Conservation (phyloP, 176 grass and related monocot genomes). For the Aegilops longissima region DNA sequence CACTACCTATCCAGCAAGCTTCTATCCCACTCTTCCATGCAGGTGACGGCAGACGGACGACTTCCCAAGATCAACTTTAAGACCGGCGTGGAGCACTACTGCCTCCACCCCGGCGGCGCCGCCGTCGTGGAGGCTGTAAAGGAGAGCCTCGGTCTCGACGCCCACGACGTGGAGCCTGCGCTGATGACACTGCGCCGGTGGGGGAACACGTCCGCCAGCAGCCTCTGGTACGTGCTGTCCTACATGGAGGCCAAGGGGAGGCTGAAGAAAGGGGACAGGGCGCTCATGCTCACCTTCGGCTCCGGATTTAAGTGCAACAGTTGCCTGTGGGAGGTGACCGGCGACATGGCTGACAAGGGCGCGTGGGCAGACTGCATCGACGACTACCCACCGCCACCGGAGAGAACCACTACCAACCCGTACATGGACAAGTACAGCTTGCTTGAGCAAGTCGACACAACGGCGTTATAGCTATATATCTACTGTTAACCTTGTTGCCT, state of each 20-base stretch:
- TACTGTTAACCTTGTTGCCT: too few species aligned
- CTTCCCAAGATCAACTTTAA: conserved; percentile 47
- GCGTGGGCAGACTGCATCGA: conserved; percentile 62
- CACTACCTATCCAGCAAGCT: too few species aligned
- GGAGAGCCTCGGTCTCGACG: conserved; percentile 44
- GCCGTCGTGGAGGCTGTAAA: conserved; percentile 62
- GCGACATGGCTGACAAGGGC: conserved; percentile 41
- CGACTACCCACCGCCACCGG: conserved; percentile 33
- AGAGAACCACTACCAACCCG: too few species aligned
- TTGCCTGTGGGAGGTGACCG: conserved; percentile 63
- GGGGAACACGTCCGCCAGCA: conserved; percentile 74
- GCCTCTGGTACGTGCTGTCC: conserved; percentile 69
- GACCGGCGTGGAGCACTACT: conserved; percentile 64
- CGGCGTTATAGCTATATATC: too few species aligned
- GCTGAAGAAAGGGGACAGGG: conserved; percentile 47
- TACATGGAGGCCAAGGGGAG: conserved; percentile 72
- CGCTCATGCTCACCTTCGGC: conserved; percentile 76
- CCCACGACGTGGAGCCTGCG: conserved; percentile 56
- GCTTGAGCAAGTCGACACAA: too few species aligned
- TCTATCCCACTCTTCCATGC: too few species aligned
- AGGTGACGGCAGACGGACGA: too few species aligned
- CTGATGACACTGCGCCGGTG: conserved; percentile 74
- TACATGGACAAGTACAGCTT: too few species aligned
- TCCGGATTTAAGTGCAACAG: conserved; percentile 82
- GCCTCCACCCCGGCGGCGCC: conserved; percentile 65